These are phyloP conservation scores for Fraxinus excelsior DNA, from an alignment of 257 asterid species.

Conservation along the genomic window DNA sequence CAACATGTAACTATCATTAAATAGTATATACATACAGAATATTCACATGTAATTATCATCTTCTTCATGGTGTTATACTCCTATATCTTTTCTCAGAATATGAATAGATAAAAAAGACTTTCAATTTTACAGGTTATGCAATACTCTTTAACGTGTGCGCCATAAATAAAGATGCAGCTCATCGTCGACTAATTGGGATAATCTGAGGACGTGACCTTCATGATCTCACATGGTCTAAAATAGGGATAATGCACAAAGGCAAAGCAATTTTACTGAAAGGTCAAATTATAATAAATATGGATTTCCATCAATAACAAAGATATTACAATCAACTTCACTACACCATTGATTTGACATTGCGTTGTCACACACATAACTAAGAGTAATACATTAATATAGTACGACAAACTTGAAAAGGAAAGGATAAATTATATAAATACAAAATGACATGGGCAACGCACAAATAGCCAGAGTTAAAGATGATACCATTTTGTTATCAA, in stretches of 20 bases:
- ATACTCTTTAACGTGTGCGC: neutral
- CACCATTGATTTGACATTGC: neutral
- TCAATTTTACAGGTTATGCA: too few species aligned
- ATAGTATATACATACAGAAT: neutral
- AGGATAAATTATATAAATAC: neutral
- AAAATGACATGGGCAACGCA: conserved; percentile 7
- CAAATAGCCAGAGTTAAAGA: conserved; percentile 11
- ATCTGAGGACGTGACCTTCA: neutral
- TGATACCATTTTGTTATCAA: neutral
- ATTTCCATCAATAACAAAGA: too few species aligned
- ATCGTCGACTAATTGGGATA: neutral
- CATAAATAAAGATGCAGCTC: neutral
- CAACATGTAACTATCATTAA: neutral
- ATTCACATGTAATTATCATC: too few species aligned
- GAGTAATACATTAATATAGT: neutral
- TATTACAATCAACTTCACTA: neutral
- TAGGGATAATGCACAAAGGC: neutral
- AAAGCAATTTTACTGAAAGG: too few species aligned
- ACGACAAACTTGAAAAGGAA: neutral
- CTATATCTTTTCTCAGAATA: too few species aligned
- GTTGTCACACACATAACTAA: neutral
- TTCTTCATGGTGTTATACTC: too few species aligned
- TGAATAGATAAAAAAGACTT: too few species aligned
- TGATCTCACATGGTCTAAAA: neutral
- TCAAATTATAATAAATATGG: too few species aligned